These are phyloP conservation scores for Silene conica DNA, from an alignment of 148 eudicot genomes.

Conservation along the genomic window DNA sequence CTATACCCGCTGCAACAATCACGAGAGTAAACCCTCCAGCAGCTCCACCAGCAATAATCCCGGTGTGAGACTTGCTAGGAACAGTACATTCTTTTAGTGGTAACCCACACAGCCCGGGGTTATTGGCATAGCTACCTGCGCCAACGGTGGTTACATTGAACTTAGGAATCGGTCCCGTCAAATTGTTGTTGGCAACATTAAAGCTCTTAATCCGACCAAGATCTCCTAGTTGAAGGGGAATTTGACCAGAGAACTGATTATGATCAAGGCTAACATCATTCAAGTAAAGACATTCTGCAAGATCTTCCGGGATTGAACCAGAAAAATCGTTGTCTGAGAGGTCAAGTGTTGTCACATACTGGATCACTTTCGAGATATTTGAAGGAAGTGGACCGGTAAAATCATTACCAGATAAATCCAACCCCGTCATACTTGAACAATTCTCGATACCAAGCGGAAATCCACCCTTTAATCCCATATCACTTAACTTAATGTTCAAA, in stretches of 20 bases:
- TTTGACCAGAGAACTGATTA: slow-evolving; percentile 37
- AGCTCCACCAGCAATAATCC: slow-evolving; percentile 24
- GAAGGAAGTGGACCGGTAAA: slow-evolving; percentile 34
- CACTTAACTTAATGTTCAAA: slow-evolving; percentile 32
- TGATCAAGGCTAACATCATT: slow-evolving; percentile 29
- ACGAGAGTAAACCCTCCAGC: slow-evolving; percentile 34
- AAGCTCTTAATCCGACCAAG: slow-evolving; percentile 38
- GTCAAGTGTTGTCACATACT: slow-evolving; percentile 28
- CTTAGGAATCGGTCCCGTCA: slow-evolving; percentile 32
- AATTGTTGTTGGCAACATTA: slow-evolving; percentile 34
- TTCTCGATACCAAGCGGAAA: slow-evolving; percentile 35
- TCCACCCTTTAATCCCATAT: slow-evolving; percentile 37
- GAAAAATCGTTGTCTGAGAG: slow-evolving; percentile 36
- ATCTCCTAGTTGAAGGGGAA: slow-evolving; percentile 27
- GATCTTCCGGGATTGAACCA: slow-evolving; percentile 30
- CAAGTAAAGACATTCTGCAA: slow-evolving; percentile 36
- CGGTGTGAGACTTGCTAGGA: slow-evolving; percentile 17
- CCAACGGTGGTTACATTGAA: neutral
- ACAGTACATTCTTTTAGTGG: neutral
- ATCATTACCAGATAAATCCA: slow-evolving; percentile 32
- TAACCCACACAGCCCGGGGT: slow-evolving; percentile 38
- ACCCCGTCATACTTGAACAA: slow-evolving; percentile 38
- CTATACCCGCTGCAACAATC: slow-evolving; percentile 24
- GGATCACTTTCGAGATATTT: slow-evolving; percentile 27
- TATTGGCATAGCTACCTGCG: slow-evolving; percentile 29